phyloP scores from a whole-genome alignment of 2,329 filamentous ascomycete species.

The Fusarium sp. region DNA sequence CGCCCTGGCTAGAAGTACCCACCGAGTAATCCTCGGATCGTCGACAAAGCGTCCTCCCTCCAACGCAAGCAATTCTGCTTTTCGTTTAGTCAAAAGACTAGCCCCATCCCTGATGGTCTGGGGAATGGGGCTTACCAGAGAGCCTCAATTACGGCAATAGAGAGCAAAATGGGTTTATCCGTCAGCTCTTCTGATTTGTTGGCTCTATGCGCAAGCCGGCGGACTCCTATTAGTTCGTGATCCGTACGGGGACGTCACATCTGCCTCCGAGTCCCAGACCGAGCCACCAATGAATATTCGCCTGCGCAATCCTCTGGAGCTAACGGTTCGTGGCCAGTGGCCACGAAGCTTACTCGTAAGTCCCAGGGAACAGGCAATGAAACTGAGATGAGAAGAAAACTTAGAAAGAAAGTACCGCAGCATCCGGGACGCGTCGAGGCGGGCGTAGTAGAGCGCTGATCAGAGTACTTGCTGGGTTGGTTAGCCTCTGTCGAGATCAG shows the following conservation, averaged over 20 bases:
- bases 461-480: background rate
- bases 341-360: slow-evolving; percentile 33
- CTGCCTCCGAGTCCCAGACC: slow-evolving; percentile 12
- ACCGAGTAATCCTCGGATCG: slow-evolving; percentile 11
- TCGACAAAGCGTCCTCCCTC: background rate
- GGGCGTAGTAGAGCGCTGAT: slow-evolving; percentile 30
- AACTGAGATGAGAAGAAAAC: slow-evolving; percentile 14
- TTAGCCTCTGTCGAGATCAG: slow-evolving; percentile 29
- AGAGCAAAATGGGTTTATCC: slow-evolving; percentile 9
- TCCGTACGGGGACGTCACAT: slow-evolving; percentile 33
- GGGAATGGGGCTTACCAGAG: slow-evolving; percentile 17
- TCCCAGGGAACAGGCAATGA: slow-evolving; percentile 32
- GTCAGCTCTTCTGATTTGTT: slow-evolving; percentile 27
- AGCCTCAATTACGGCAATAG: slow-evolving; percentile 40
- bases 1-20: background rate
- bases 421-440: slow-evolving; percentile 32
- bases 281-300: slow-evolving; percentile 30
- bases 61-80: slow-evolving; percentile 20
- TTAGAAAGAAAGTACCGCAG: slow-evolving; percentile 21
- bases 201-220: slow-evolving; percentile 2
- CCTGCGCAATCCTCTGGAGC: slow-evolving; percentile 22
- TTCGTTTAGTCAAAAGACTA: slow-evolving; percentile 27
- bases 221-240: slow-evolving; percentile 32
- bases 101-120: slow-evolving; percentile 4
- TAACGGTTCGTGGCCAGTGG: slow-evolving; percentile 39